Conservation (phyloP, 345 rosid genomes). For the Eucalyptus polybractea region DNA sequence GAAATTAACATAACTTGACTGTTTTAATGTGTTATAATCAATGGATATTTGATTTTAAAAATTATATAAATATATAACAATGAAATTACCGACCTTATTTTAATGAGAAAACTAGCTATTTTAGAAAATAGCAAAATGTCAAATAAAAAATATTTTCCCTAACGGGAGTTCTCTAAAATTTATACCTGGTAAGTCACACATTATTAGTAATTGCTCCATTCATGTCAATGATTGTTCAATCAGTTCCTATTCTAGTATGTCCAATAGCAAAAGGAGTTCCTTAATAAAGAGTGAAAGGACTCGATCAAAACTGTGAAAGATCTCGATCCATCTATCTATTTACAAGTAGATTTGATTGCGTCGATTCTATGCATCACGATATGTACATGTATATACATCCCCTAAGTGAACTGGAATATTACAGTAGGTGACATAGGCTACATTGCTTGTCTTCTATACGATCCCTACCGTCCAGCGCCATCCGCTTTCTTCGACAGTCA, state of each 20-base stretch:
- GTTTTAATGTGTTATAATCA: neutral
- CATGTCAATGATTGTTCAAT: neutral
- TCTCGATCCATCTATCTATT: neutral
- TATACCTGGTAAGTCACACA: neutral
- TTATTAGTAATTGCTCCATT: neutral
- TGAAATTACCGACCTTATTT: neutral
- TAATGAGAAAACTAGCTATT: neutral
- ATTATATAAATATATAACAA: neutral
- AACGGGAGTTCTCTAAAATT: neutral
- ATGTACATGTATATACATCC: neutral
- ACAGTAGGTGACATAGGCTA: neutral
- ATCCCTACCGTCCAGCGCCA: neutral
- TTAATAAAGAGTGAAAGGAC: neutral
- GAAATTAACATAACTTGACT: neutral
- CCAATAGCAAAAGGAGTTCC: neutral
- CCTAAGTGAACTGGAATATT: neutral
- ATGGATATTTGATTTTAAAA: neutral
- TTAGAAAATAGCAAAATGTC: neutral
- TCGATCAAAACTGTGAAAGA: neutral
- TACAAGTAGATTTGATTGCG: neutral
- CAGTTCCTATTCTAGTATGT: neutral
- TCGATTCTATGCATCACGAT: accelerated
- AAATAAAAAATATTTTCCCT: neutral
- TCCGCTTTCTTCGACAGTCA: neutral
- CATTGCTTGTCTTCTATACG: neutral